These are phyloP conservation scores for Xylaria sp. DNA, from an alignment of 2,329 filamentous ascomycete species.

Conservation along the genomic window DNA sequence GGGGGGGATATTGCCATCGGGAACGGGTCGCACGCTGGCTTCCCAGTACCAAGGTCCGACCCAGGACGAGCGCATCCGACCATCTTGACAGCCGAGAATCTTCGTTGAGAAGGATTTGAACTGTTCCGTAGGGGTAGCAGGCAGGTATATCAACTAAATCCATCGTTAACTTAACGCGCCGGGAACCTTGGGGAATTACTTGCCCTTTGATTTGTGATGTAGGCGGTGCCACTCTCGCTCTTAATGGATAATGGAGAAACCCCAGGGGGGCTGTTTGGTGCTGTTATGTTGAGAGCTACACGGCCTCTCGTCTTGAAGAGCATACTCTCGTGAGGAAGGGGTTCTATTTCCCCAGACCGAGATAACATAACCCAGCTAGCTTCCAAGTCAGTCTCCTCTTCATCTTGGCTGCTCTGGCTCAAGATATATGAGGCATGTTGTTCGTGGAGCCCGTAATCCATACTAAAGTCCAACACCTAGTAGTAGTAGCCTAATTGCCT, in stretches of 20 bases:
- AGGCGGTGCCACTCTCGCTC: slow-evolving; percentile 78
- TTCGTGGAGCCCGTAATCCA: slow-evolving; percentile 56
- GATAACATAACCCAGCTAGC: slow-evolving; percentile 91
- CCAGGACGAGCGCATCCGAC: slow-evolving; percentile 86
- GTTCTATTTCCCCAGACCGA: slow-evolving; percentile 78
- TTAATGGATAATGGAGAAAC: slow-evolving; percentile 74
- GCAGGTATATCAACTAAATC: slow-evolving; percentile 84
- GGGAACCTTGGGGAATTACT: slow-evolving; percentile 48
- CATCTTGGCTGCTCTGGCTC: slow-evolving; percentile 53
- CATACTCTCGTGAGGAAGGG: slow-evolving; percentile 84
- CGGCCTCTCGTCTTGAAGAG: slow-evolving; percentile 83
- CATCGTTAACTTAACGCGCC: slow-evolving; percentile 31
- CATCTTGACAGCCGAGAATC: slow-evolving; percentile 87
- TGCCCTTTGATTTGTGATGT: slow-evolving; percentile 88
- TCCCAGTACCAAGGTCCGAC: slow-evolving; percentile 94
- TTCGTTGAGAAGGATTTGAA: slow-evolving; percentile 91
- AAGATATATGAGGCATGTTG: slow-evolving; percentile 58
- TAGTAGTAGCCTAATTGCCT: slow-evolving; percentile 32
- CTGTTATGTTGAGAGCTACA: slow-evolving; percentile 79
- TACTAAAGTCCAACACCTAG: slow-evolving; percentile 39
- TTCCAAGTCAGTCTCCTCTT: slow-evolving; percentile 64
- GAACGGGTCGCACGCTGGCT: slow-evolving; percentile 80
- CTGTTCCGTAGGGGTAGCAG: slow-evolving; percentile 72
- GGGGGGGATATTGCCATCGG: slow-evolving; percentile 83
- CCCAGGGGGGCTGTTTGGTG: slow-evolving; percentile 73